Base-by-base conservation (phyloP, 2,329 filamentous ascomycete species). In the Cytospora schulzeri region DNA sequence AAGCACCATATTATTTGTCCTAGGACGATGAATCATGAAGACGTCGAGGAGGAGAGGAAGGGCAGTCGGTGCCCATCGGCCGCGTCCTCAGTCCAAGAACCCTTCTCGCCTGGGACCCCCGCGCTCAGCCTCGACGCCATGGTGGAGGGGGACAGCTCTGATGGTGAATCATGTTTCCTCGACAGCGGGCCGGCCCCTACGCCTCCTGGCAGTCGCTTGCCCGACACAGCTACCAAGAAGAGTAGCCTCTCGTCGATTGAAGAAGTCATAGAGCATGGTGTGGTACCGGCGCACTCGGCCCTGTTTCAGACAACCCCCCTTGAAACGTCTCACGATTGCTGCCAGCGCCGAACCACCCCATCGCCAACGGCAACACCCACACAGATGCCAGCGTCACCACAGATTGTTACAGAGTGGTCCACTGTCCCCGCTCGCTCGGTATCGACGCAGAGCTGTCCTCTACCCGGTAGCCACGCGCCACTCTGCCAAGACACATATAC, bases 101-200 rank as follows among this genome's bases (percentile, higher is more conserved):
- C 64, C 19, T 64, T 66, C 28, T 64, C 61, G 15, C 61, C 64
- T 8, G 57, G 35, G 4, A 38, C 64, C 8, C 41, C 64, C 3
- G 64, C 57, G 24, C 41, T 66, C 57, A 66, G 64, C 24, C 55
- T 66, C 38, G 64, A 64, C 38, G 64, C 64, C 7, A 38, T 66
- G 11, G 57, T 64, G 19, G 64, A 66, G 28, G 53, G 63, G 8
- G 61, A 35, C 7, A 54, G 33, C 41, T 33, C 61, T 12, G 28
- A 64, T 19, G 29, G 33, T 29, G 57, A 35, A 41, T n/a, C 60
- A 29, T 57, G 57, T 51, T 52, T 50, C 22, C 33, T 64, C 50
- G 53, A 64, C 48, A 57, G 33, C 19, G 51, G 45, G 31, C 50
- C 59, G 24, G 17, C 8, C n/a, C n/a, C n/a, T 31, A 57, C 41